phyloP scores from a whole-genome alignment of 805 yeast genomes.

The Pichia kluyveri region DNA sequence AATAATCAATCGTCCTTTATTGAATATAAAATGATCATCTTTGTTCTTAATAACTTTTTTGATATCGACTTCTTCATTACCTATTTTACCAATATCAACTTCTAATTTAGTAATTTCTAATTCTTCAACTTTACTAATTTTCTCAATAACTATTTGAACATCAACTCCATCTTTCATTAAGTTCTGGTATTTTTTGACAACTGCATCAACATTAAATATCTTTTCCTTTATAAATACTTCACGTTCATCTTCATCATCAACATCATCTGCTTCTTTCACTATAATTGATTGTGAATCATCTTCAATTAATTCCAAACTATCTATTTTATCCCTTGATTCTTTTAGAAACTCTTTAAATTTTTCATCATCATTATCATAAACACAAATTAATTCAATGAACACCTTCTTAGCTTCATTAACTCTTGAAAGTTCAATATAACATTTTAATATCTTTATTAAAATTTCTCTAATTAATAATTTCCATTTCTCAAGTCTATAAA shows the following conservation, averaged over 20 bases:
- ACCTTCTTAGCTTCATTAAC: conserved; percentile 26
- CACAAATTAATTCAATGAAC: conserved; percentile 24
- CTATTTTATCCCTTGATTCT: not conserved
- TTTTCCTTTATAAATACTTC: not conserved
- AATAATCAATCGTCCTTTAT: not conserved
- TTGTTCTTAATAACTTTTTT: not conserved
- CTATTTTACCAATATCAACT: conserved; percentile 12
- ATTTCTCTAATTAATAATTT: conserved; percentile 23
- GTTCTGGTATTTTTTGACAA: conserved; percentile 3
- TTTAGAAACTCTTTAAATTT: not conserved
- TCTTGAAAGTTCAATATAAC: conserved; percentile 27
- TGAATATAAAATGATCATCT: not conserved
- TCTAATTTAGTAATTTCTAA: conserved; percentile 13
- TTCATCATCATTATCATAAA: not conserved
- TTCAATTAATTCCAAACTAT: conserved; percentile 1
- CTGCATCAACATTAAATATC: conserved; percentile 1
- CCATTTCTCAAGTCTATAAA: conserved; percentile 37
- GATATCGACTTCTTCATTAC: not conserved
- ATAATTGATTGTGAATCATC: not conserved
- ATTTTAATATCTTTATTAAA: conserved; percentile 29
- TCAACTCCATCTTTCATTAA: conserved; percentile 8
- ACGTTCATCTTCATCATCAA: not conserved
- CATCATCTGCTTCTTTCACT: not conserved
- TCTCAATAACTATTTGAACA: conserved; percentile 26
- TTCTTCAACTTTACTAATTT: conserved; percentile 17